These are phyloP conservation scores for Candida suzukii DNA, from an alignment of 805 yeast genomes.

Conservation along the genomic window DNA sequence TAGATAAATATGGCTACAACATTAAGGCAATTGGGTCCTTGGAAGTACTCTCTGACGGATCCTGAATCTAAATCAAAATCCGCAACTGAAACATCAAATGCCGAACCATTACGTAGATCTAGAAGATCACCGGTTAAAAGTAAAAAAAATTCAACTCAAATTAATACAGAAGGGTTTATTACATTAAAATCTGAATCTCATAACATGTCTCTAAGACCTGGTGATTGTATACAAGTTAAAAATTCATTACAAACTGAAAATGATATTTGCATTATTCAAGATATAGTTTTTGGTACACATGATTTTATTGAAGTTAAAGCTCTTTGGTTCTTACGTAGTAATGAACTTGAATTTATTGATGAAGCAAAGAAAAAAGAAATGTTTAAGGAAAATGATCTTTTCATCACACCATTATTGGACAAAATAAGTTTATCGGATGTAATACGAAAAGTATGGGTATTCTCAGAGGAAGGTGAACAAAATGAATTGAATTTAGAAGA, in stretches of 20 bases:
- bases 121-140: slow-evolving; percentile 6
- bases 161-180: too few species aligned
- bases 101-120: slow-evolving; percentile 20
- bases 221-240: slow-evolving; percentile 42
- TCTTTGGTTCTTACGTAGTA: slow-evolving; percentile 36
- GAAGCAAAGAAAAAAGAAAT: slow-evolving; percentile 8
- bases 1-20: slow-evolving; percentile 29
- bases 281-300: slow-evolving; percentile 43
- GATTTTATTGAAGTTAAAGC: slow-evolving; percentile 41
- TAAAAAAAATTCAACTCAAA: neutral
- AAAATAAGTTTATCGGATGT: slow-evolving; percentile 37
- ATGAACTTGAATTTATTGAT: slow-evolving; percentile 20
- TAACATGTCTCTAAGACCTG: slow-evolving; percentile 41
- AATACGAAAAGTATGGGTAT: slow-evolving; percentile 35
- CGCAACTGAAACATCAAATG: neutral
- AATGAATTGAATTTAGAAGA: slow-evolving; percentile 27
- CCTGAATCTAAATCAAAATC: neutral
- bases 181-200: slow-evolving; percentile 36
- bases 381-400: slow-evolving; percentile 37
- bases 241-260: slow-evolving; percentile 22
- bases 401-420: slow-evolving; percentile 44
- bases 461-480: slow-evolving; percentile 29
- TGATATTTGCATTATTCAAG: slow-evolving; percentile 42
- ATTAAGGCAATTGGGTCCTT: slow-evolving; percentile 1
- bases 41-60: slow-evolving; percentile 4